Base-by-base conservation (phyloP, 306 rosid genomes). In the Biancaea sappan region DNA sequence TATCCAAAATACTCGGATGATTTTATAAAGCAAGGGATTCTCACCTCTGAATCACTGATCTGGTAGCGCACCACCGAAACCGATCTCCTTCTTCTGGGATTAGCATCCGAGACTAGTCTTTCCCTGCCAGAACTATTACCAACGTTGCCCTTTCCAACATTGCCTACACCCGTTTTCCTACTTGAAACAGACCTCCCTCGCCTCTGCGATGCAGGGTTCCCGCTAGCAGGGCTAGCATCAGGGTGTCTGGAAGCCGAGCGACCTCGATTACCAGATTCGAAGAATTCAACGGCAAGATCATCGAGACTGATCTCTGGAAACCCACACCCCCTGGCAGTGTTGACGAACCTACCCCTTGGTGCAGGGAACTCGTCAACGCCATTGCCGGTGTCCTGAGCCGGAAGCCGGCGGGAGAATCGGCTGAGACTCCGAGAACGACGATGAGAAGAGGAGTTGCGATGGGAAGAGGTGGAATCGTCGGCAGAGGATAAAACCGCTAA, bases 181-280 rank as follows among this genome's bases (percentile, higher is more conserved):
- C 98, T 86, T 63, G 96, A 91, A 21, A 86, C 90, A 24, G 98
- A 91, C 94, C 98, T 91, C 70, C 98, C 98, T 34, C 97, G 83
- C 67, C 97, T 87, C 84, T 70, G 87, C 76, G 83, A 71, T 48
- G 78, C 81, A 37, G 16, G 28, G 26, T 0, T 29, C 2, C 14
- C 79, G 6, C 81, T 66, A 22, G 57, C 70, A 19, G 94, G 69
- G 43, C 68, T 79, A 5, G 21, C 22, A 37, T 57, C 11, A 57
- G 53, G n/a, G 64, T 82, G 87, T 81, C 87, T 52, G 58, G 80
- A 24, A 71, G 44, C 80, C 14, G 86, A 64, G 25, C 91, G 84
- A 2, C 93, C 93, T 34, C 93, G 83, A 16, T 85, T 85, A 0
- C 80, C 87, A 35, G 93, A 91, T 40, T 84, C 90, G 19, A 91